A percentile compares a stretch with the other conserved stretches of the same genome.
These are phyloP conservation scores for Annulohypoxylon stygium DNA, from an alignment of 495 filamentous ascomycete species.

Conservation along the genomic window DNA sequence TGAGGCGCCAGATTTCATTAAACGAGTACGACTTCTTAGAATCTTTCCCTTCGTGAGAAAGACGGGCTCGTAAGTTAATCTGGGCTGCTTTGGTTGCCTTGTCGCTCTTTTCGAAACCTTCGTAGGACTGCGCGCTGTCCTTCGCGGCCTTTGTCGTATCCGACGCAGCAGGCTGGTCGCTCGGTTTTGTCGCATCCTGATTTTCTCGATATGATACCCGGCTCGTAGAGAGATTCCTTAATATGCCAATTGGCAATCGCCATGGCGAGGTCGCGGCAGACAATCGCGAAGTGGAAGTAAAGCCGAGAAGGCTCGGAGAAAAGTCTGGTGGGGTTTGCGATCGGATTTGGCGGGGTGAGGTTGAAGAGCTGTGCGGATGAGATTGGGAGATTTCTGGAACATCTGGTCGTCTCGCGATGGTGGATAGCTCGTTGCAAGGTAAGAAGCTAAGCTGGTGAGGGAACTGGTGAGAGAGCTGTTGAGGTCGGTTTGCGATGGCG, in stretches of 20 bases:
- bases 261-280: slow-evolving; percentile 22
- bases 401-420: slow-evolving; percentile 26
- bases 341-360: slow-evolving; percentile 3
- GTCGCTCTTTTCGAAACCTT: slow-evolving; percentile 60
- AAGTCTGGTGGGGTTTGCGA: slow-evolving; percentile 36
- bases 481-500: slow-evolving; percentile 36
- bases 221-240: slow-evolving; percentile 32
- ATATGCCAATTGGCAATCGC: slow-evolving; percentile 24
- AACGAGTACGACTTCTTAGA: slow-evolving; percentile 67
- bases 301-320: slow-evolving; percentile 46
- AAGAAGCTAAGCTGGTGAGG: slow-evolving; percentile 23
- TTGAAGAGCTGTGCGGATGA: slow-evolving; percentile 19
- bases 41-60: slow-evolving; percentile 82
- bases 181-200: slow-evolving; percentile 22
- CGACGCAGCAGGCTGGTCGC: slow-evolving; percentile 14
- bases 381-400: slow-evolving; percentile 8
- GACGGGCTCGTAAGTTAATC: slow-evolving; percentile 86
- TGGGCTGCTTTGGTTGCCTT: slow-evolving; percentile 89
- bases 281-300: slow-evolving; percentile 37
- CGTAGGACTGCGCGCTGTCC: slow-evolving; percentile 29
- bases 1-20: slow-evolving; percentile 83
- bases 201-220: slow-evolving; percentile 16
- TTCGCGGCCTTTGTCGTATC: slow-evolving; percentile 19
- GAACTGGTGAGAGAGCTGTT: slow-evolving; percentile 34
- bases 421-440: slow-evolving; percentile 22